A percentile compares a stretch with the other conserved stretches of the same genome.
phyloP scores from a whole-genome alignment of 805 yeast species.

The Lachancea dasiensis region DNA sequence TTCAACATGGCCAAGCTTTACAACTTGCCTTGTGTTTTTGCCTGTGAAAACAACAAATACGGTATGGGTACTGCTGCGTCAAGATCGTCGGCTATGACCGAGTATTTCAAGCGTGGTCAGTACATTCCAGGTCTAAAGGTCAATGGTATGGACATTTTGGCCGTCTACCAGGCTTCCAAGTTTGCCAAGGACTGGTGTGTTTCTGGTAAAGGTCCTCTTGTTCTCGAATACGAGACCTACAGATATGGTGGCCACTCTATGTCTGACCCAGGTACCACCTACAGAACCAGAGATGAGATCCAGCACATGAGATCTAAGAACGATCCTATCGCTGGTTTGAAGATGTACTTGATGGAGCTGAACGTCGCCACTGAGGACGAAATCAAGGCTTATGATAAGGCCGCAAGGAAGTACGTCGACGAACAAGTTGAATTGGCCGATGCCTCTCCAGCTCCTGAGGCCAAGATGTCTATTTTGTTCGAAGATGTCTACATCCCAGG shows the following conservation, averaged over 20 bases:
- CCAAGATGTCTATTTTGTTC: conserved; percentile 87
- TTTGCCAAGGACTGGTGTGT: conserved; percentile 96
- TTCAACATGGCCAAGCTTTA: conserved; percentile 99
- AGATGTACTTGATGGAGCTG: conserved; percentile 75
- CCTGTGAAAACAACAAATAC: conserved; percentile 98
- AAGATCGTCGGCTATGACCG: conserved; percentile 94
- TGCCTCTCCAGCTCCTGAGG: conserved; percentile 91
- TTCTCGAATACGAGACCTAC: conserved; percentile 95
- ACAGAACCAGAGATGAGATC: conserved; percentile 99
- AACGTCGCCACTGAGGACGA: conserved; percentile 90
- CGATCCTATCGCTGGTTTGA: conserved; percentile 96
- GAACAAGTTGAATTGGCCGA: conserved; percentile 93
- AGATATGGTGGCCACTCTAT: conserved; percentile 99
- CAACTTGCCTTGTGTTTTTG: conserved; percentile 90
- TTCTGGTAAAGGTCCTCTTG: conserved; percentile 92
- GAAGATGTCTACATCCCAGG: conserved; percentile 97
- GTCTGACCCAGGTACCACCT: conserved; percentile 99
- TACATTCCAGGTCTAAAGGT: conserved; percentile 98
- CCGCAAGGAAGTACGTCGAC: conserved; percentile 91
- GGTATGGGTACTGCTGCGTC: conserved; percentile 99
- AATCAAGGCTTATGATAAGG: conserved; percentile 90
- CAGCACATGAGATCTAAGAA: conserved; percentile 98
- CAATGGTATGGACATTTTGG: conserved; percentile 97
- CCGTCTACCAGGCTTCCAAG: conserved; percentile 91
- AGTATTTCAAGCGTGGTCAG: conserved; percentile 98